phyloP scores from a whole-genome alignment of 805 yeast genomes.

The Metahyphopichia silvanorum region DNA sequence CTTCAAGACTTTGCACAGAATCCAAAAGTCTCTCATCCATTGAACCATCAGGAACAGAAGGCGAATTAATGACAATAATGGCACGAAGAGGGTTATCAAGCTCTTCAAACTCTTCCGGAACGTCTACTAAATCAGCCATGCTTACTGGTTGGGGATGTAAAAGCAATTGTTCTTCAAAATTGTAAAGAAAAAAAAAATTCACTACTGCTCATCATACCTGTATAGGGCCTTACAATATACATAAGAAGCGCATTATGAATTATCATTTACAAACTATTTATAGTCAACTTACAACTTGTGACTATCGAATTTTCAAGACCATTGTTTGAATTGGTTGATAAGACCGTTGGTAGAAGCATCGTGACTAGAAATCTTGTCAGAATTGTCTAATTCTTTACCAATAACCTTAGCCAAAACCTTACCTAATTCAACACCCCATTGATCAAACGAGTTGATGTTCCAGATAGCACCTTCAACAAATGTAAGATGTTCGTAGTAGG shows the following conservation, averaged over 20 bases:
- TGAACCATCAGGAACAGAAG: slow-evolving; percentile 36
- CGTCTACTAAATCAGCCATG: too few species aligned
- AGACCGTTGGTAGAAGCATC: slow-evolving; percentile 90
- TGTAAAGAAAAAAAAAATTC: too few species aligned
- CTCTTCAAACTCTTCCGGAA: too few species aligned
- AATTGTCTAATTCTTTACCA: slow-evolving; percentile 74
- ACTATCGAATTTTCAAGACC: slow-evolving; percentile 39
- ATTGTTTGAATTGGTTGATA: slow-evolving; percentile 91
- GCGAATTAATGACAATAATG: slow-evolving; percentile 38
- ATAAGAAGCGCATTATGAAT: too few species aligned
- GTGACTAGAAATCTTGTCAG: slow-evolving; percentile 56
- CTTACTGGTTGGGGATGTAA: too few species aligned
- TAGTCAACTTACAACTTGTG: background rate
- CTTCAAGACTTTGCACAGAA: slow-evolving; percentile 43
- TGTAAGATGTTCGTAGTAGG: slow-evolving; percentile 95
- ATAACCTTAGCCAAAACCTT: slow-evolving; percentile 96
- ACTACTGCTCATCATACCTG: too few species aligned
- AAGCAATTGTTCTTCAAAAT: too few species aligned
- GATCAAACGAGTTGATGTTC: slow-evolving; percentile 99
- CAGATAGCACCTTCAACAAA: slow-evolving; percentile 98
- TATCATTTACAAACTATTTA: background rate
- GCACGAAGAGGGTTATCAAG: slow-evolving; percentile 48
- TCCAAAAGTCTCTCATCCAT: slow-evolving; percentile 48
- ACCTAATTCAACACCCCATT: slow-evolving; percentile 99
- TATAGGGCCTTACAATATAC: too few species aligned